Conservation (phyloP, 805 yeast genomes). For the Starmerella lactis-condensi region DNA sequence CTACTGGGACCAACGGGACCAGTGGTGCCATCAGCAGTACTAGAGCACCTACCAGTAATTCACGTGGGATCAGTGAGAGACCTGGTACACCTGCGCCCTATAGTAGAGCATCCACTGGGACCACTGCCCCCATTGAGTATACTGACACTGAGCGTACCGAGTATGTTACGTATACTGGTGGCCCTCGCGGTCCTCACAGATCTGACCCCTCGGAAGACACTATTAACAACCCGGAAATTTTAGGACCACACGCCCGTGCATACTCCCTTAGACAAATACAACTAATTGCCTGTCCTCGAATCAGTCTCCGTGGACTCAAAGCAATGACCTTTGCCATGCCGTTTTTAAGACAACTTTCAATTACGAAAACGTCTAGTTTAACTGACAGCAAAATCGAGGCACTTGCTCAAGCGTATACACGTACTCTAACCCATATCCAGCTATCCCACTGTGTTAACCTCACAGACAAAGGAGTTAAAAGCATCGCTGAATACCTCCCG, state of each 20-base stretch:
- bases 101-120: too few species aligned
- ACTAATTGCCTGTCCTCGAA: conserved; percentile 51
- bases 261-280: conserved; percentile 71
- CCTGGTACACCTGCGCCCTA: too few species aligned
- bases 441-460: conserved; percentile 83
- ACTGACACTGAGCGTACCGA: too few species aligned
- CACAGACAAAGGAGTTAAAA: conserved; percentile 72
- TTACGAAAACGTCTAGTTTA: conserved; percentile 73
- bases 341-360: conserved; percentile 63
- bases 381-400: conserved; percentile 65
- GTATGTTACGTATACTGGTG: too few species aligned
- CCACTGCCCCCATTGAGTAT: too few species aligned
- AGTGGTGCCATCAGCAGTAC: not conserved
- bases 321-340: conserved; percentile 63
- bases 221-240: conserved; percentile 39
- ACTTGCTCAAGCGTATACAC: conserved; percentile 48
- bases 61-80: too few species aligned
- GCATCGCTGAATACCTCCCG: conserved; percentile 57
- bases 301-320: conserved; percentile 64
- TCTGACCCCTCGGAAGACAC: not conserved
- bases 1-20: conserved; percentile 3
- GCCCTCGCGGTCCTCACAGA: not conserved
- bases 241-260: conserved; percentile 38
- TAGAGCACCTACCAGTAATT: too few species aligned
- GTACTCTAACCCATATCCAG: conserved; percentile 72